Evolutionary conservation across 2,329 filamentous ascomycete genomes (phyloP).

Genomic region (Alternaria alternata): DNA sequence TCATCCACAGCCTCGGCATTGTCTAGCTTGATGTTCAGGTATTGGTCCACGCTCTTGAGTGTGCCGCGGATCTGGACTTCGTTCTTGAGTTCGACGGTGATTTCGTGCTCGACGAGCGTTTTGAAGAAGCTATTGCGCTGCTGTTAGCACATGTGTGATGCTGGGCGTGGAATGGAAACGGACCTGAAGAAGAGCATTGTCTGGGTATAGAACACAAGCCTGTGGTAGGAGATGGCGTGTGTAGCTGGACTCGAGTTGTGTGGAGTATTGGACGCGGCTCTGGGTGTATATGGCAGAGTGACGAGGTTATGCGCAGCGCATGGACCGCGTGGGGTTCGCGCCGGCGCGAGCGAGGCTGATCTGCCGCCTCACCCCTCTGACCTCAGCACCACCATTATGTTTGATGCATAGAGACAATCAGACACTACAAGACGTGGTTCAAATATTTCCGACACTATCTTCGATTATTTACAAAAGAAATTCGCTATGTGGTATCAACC

Average conservation of each 20-base stretch:
- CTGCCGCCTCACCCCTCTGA: conserved; percentile 23
- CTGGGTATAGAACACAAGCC: no score
- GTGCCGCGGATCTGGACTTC: conserved; percentile 96
- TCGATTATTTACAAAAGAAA: conserved; percentile 36
- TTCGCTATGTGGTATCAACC: conserved; percentile 43
- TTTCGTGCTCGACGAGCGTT: conserved; percentile 94
- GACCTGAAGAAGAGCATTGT: conserved; percentile 64
- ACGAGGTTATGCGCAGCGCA: conserved; percentile 21
- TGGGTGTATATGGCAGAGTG: conserved; percentile 7
- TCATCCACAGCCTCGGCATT: conserved; percentile 93
- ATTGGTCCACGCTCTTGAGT: conserved; percentile 97
- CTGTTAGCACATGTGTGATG: conserved; percentile 3
- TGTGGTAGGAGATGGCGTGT: not conserved
- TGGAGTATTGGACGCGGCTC: conserved; percentile 11
- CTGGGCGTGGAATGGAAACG: not conserved
- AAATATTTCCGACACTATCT: conserved; percentile 19
- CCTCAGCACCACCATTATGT: not conserved
- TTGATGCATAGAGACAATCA: not conserved
- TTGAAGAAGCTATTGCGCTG: conserved; percentile 79
- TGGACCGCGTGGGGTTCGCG: conserved; percentile 32
- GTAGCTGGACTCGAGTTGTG: not conserved
- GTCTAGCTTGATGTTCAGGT: conserved; percentile 98
- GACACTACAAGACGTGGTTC: not conserved
- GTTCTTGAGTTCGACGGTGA: conserved; percentile 99
- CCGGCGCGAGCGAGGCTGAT: conserved; percentile 22